Conservation (phyloP, 306 rosid genomes). For the Sesbania bispinosa region DNA sequence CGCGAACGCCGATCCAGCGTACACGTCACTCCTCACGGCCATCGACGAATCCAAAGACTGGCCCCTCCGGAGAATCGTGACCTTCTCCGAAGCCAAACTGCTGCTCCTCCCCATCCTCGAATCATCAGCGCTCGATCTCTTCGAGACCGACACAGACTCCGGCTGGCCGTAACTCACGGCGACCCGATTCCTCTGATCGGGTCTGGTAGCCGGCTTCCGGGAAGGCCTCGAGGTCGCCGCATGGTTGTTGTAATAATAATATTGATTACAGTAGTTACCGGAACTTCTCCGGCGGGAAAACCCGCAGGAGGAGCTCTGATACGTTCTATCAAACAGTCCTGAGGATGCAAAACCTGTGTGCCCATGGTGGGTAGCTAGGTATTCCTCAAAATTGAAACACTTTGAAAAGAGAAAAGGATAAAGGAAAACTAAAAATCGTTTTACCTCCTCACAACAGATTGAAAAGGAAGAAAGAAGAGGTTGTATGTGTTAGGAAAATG, state of each 20-base stretch:
- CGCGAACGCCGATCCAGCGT: slow-evolving; percentile 85
- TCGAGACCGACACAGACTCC: slow-evolving; percentile 8
- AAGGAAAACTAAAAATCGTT: neutral
- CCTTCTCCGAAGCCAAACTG: slow-evolving; percentile 47
- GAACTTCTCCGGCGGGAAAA: slow-evolving; percentile 54
- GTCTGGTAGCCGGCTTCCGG: slow-evolving; percentile 40
- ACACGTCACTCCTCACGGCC: slow-evolving; percentile 41
- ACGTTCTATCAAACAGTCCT: slow-evolving; percentile 51
- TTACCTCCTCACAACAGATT: neutral
- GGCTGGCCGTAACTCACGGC: neutral
- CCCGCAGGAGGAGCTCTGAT: slow-evolving; percentile 36
- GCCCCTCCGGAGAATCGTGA: slow-evolving; percentile 68
- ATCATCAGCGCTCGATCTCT: slow-evolving; percentile 50
- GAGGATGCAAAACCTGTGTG: slow-evolving; percentile 77
- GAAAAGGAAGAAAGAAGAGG: neutral
- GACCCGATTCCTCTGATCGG: slow-evolving; percentile 38
- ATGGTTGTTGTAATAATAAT: slow-evolving; percentile 7
- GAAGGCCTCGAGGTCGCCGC: slow-evolving; percentile 25
- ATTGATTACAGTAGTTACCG: slow-evolving; percentile 10
- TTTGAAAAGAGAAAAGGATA: neutral
- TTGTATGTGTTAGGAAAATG: neutral
- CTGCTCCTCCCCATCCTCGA: slow-evolving; percentile 22
- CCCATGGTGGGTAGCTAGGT: slow-evolving; percentile 67
- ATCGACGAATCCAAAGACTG: slow-evolving; percentile 60
- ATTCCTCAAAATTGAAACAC: neutral